Percentiles rank a stretch among this genome's conserved stretches.
Evolutionary conservation across 2,329 filamentous ascomycete species (phyloP).

Genomic region (Aspergillus sp.): DNA sequence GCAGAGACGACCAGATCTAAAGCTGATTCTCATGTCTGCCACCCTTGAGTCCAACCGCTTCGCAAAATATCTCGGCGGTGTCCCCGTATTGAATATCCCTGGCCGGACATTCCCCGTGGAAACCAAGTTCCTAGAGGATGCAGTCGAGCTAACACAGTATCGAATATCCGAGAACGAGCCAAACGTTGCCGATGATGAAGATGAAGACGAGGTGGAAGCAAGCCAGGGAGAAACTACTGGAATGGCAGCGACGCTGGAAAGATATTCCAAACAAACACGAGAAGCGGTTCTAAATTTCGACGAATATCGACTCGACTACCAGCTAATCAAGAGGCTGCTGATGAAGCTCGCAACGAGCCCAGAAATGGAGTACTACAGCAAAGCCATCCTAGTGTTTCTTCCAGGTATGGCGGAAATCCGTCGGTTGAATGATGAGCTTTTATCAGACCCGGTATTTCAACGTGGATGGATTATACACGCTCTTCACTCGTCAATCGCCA

Average conservation of each 20-base stretch:
- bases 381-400: constrained; percentile 89
- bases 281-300: constrained; percentile 76
- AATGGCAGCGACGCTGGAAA: constrained; percentile 63
- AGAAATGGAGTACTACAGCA: constrained; percentile 70
- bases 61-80: constrained; percentile 80
- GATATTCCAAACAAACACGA: constrained; percentile 74
- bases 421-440: constrained; percentile 79
- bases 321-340: constrained; percentile 78
- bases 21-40: constrained; percentile 95
- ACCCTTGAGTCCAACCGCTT: constrained; percentile 92
- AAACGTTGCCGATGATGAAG: constrained; percentile 42
- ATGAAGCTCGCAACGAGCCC: constrained; percentile 70
- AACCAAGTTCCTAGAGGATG: constrained; percentile 87
- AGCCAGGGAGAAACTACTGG: constrained; percentile 54
- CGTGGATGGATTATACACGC: constrained; percentile 82
- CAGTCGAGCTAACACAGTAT: constrained; percentile 82
- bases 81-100: constrained; percentile 85
- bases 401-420: constrained; percentile 93
- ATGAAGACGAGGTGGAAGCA: constrained; percentile 47
- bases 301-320: constrained; percentile 89
- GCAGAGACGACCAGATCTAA: constrained; percentile 73
- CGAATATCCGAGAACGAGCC: constrained; percentile 60
- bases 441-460: constrained; percentile 73
- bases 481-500: constrained; percentile 91
- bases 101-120: constrained; percentile 91